Conservation (phyloP, 2,329 filamentous ascomycete genomes). For the Calonectria leucothoes region DNA sequence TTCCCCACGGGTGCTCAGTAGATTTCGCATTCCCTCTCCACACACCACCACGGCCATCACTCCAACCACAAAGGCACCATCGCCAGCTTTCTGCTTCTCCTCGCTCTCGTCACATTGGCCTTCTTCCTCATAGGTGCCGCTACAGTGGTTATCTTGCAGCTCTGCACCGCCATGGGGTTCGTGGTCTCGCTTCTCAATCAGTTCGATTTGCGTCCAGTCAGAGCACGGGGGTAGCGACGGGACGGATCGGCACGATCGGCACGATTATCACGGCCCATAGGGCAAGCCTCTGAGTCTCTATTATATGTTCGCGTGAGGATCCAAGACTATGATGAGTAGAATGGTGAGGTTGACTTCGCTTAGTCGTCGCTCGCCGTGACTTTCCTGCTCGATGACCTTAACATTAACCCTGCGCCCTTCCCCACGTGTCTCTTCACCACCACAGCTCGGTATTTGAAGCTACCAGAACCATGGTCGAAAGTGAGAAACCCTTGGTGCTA, state of each 20-base stretch:
- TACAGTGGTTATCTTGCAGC: neutral
- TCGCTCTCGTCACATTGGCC: neutral
- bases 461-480: conserved; percentile 65
- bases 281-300: neutral
- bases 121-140: neutral
- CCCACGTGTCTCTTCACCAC: conserved; percentile 17
- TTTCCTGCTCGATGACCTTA: conserved; percentile 25
- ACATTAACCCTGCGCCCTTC: conserved; percentile 25
- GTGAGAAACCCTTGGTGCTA: conserved; percentile 80
- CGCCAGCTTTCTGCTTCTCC: neutral
- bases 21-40: neutral
- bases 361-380: conserved; percentile 29
- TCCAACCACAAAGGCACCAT: neutral
- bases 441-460: conserved; percentile 26
- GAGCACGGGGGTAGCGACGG: neutral
- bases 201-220: neutral
- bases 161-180: neutral
- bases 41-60: neutral
- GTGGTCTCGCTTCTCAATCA: neutral
- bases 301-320: neutral
- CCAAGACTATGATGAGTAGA: neutral
- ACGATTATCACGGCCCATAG: neutral
- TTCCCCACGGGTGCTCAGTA: neutral
- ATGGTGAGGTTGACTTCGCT: neutral
- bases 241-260: neutral